phyloP scores from a whole-genome alignment of 176 grass and related monocot species.

The Tillandsia fasciculata region DNA sequence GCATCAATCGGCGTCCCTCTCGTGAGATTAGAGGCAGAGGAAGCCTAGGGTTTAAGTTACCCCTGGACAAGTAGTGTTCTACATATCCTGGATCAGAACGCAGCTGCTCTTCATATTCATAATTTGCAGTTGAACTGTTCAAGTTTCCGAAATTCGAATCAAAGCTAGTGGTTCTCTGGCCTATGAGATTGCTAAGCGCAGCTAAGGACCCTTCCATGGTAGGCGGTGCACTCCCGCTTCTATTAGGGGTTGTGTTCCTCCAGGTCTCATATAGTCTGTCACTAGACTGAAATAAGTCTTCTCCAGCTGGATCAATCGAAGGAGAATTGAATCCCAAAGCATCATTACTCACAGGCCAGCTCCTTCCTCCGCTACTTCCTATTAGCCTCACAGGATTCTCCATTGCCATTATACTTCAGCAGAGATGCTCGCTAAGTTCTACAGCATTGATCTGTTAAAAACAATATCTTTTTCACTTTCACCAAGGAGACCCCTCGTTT shows the following conservation, averaged over 20 bases:
- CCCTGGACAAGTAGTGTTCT: constrained; percentile 83
- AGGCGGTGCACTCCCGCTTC: constrained; percentile 87
- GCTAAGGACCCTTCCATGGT: constrained; percentile 91
- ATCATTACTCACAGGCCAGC: constrained; percentile 48
- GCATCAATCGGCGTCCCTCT: constrained; percentile 64
- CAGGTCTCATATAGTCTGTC: constrained; percentile 39
- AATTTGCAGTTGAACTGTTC: constrained; percentile 24
- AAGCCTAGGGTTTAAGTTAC: constrained; percentile 93
- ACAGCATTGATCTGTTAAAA: background rate
- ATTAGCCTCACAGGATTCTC: constrained; percentile 71
- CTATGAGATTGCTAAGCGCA: constrained; percentile 51
- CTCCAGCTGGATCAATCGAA: constrained; percentile 40
- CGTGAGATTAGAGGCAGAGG: constrained; percentile 78
- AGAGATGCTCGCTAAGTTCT: background rate
- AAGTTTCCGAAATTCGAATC: constrained; percentile 39
- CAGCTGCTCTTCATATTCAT: constrained; percentile 55
- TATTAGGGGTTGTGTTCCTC: constrained; percentile 56
- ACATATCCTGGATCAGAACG: constrained; percentile 76
- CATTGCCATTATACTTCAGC: constrained; percentile 67
- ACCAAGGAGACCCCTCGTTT: background rate
- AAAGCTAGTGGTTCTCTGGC: constrained; percentile 32
- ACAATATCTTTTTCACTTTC: background rate
- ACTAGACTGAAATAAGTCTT: constrained; percentile 51
- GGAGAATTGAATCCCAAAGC: constrained; percentile 31
- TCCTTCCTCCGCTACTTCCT: constrained; percentile 39